These are phyloP conservation scores for Aspergillus pseudonomiae DNA, from an alignment of 2,329 filamentous ascomycete species.

Conservation along the genomic window DNA sequence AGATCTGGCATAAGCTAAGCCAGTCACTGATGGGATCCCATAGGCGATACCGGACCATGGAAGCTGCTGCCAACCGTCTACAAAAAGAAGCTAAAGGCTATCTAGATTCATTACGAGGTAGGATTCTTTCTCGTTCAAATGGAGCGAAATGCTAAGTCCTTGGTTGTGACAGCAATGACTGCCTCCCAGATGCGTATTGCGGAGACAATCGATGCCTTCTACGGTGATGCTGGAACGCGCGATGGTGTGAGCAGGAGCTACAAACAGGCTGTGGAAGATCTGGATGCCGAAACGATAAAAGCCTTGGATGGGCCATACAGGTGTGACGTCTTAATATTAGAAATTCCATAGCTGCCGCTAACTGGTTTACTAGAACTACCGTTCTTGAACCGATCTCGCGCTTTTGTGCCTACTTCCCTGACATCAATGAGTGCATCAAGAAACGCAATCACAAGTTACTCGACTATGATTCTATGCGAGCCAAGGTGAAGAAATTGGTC, in stretches of 20 bases:
- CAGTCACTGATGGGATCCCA: conserved; percentile 21
- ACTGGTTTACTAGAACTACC: conserved; percentile 64
- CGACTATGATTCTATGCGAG: conserved; percentile 94
- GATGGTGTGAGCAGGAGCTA: conserved; percentile 96
- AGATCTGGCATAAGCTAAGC: background rate
- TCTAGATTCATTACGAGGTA: conserved; percentile 89
- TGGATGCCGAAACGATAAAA: conserved; percentile 98
- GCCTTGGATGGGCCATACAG: conserved; percentile 94
- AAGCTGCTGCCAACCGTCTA: conserved; percentile 84
- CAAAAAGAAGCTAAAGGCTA: conserved; percentile 99
- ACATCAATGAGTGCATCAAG: conserved; percentile 99
- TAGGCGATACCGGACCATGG: conserved; percentile 96
- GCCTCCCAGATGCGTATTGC: conserved; percentile 76
- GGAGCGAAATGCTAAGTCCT: conserved; percentile 12
- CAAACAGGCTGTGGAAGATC: conserved; percentile 96
- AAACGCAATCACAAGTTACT: conserved; percentile 98
- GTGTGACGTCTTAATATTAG: conserved; percentile 40
- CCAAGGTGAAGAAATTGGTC: conserved; percentile 93
- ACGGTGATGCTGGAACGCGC: conserved; percentile 90
- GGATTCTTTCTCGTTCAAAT: conserved; percentile 17
- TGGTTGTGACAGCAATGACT: conserved; percentile 76
- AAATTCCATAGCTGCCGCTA: background rate
- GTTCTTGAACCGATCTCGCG: conserved; percentile 93
- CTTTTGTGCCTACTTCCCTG: conserved; percentile 98
- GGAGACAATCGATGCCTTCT: conserved; percentile 97